Conservation (phyloP, 176 grass and related monocot species). For the Phoenix dactylifera region DNA sequence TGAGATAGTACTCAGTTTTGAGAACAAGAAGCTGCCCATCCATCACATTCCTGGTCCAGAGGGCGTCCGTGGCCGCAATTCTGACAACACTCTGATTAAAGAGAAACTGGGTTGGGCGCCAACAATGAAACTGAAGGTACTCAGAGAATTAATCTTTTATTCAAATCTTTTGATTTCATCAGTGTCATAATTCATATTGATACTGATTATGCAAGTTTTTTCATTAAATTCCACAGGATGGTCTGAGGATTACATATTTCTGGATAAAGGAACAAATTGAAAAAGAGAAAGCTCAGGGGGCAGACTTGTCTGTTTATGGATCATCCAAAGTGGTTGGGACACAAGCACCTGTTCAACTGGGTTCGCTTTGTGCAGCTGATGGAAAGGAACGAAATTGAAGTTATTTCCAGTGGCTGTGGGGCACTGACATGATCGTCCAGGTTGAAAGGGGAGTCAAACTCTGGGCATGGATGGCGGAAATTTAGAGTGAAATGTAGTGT, state of each 20-base stretch:
- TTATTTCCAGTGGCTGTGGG: not conserved
- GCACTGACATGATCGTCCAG: too few relatives aligned
- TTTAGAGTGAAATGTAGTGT: too few relatives aligned
- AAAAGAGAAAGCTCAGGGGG: slow-evolving; percentile 32
- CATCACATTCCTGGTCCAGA: slow-evolving; percentile 86
- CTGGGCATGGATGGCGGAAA: too few relatives aligned
- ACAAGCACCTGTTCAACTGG: slow-evolving; percentile 65
- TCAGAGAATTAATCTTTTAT: too few relatives aligned
- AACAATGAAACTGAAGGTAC: slow-evolving; percentile 79
- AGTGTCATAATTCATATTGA: too few relatives aligned
- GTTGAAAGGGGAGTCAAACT: too few relatives aligned
- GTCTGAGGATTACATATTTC: slow-evolving; percentile 72
- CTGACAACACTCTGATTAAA: slow-evolving; percentile 81
- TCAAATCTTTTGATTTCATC: too few relatives aligned
- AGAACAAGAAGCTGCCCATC: slow-evolving; percentile 61
- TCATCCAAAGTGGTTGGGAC: slow-evolving; percentile 50
- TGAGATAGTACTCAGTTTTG: slow-evolving; percentile 73
- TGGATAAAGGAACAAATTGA: slow-evolving; percentile 90
- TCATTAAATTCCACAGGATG: slow-evolving; percentile 31
- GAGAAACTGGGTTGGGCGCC: slow-evolving; percentile 92
- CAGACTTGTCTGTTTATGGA: slow-evolving; percentile 13
- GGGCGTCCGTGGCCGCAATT: slow-evolving; percentile 74
- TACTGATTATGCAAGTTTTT: slow-evolving; percentile 1
- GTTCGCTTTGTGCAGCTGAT: slow-evolving; percentile 66
- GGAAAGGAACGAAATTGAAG: slow-evolving; percentile 37